phyloP scores from a whole-genome alignment of 2,329 filamentous ascomycete genomes.

The Raffaelea arxii region DNA sequence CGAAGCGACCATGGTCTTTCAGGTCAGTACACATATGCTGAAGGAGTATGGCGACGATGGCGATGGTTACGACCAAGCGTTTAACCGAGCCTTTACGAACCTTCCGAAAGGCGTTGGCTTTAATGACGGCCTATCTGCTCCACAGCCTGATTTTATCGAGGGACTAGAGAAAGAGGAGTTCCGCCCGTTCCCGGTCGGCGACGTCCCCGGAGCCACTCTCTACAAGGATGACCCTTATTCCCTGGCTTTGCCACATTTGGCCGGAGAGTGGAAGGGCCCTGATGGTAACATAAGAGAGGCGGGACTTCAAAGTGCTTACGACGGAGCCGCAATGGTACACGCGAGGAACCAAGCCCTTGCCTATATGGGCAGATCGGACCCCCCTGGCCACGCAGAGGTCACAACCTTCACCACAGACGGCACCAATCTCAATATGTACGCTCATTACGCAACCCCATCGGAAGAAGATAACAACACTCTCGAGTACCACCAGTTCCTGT shows the following conservation, averaged over 20 bases:
- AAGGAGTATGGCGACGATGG: background rate
- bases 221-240: constrained; percentile 11
- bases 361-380: constrained; percentile 11
- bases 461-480: background rate
- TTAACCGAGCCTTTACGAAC: constrained; percentile 14
- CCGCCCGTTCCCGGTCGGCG: constrained; percentile 8
- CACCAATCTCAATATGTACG: constrained; percentile 14
- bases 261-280: constrained; percentile 19
- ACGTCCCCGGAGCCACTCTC: constrained; percentile 13
- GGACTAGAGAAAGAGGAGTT: constrained; percentile 12
- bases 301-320: too few relatives aligned
- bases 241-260: constrained; percentile 17
- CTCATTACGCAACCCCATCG: constrained; percentile 15
- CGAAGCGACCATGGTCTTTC: background rate
- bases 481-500: constrained; percentile 16
- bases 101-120: constrained; percentile 18
- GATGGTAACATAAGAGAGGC: too few relatives aligned
- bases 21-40: background rate
- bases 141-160: constrained; percentile 20
- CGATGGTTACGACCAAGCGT: constrained; percentile 3
- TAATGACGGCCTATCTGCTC: constrained; percentile 17
- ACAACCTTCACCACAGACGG: constrained; percentile 19
- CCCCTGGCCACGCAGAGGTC: constrained; percentile 13
- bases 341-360: constrained; percentile 16
- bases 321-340: constrained; percentile 18